Evolutionary conservation across 441 rosid genomes (phyloP).

Genomic region (Syzygium malaccense): DNA sequence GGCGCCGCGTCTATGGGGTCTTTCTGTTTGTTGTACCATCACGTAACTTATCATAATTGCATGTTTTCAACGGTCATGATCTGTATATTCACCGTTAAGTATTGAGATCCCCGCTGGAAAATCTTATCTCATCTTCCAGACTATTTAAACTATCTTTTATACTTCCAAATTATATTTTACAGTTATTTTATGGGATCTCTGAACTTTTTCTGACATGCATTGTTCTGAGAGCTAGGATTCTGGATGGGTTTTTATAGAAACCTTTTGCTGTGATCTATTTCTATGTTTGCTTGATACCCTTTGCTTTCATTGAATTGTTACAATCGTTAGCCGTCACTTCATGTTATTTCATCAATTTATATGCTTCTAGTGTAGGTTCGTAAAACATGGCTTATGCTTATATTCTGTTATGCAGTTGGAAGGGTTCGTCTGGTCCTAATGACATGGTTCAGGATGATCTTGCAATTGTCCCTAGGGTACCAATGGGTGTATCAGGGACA

Average conservation of each 20-base stretch:
- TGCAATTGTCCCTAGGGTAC: constrained; percentile 58
- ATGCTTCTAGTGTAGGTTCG: not conserved
- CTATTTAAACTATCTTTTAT: not conserved
- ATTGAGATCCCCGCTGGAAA: not conserved
- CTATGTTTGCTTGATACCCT: not conserved
- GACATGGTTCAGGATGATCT: constrained; percentile 38
- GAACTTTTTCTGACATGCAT: not conserved
- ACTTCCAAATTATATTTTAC: not conserved
- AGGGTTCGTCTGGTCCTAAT: constrained; percentile 24
- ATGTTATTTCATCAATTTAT: not conserved
- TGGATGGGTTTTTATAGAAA: not conserved
- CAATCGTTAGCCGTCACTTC: not conserved
- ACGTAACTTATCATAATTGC: not conserved
- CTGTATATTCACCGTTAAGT: not conserved
- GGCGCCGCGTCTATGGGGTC: not conserved
- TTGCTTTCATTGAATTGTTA: not conserved
- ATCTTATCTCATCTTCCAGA: not conserved
- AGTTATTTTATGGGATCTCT: not conserved
- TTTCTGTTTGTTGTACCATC: not conserved
- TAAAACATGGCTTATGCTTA: not conserved
- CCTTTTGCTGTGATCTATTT: not conserved
- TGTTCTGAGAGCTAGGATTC: not conserved
- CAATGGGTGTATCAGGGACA: constrained; percentile 92
- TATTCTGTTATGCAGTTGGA: constrained; percentile 26
- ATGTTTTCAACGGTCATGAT: not conserved